phyloP scores from a whole-genome alignment of 257 asterid species.

The Jacaranda mimosifolia region DNA sequence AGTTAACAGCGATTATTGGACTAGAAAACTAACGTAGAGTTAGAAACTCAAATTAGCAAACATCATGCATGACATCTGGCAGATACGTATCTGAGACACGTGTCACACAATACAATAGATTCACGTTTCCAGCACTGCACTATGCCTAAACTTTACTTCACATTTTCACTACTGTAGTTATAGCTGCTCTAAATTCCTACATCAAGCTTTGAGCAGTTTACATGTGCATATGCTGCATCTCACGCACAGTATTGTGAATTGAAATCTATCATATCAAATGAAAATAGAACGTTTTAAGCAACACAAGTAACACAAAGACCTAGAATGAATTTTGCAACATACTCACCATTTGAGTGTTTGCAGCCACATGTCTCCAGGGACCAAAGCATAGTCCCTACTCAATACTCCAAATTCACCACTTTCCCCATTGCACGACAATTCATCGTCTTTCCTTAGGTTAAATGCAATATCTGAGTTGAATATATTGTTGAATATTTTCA shows the following conservation, averaged over 20 bases:
- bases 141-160: constrained; percentile 21
- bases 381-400: constrained; percentile 87
- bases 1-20: constrained; percentile 26
- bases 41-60: constrained; percentile 14
- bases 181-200: constrained; percentile 16
- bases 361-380: constrained; percentile 87
- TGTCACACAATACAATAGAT: constrained; percentile 26
- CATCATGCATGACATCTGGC: constrained; percentile 4
- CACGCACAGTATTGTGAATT: constrained; percentile 10
- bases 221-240: constrained; percentile 28
- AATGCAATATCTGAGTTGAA: constrained; percentile 82
- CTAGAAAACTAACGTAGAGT: constrained; percentile 12
- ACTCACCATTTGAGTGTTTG: constrained; percentile 84
- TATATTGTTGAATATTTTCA: constrained; percentile 83
- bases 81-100: constrained; percentile 20
- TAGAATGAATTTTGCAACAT: constrained; percentile 9
- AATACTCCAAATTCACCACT: constrained; percentile 76
- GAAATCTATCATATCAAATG: constrained; percentile 23
- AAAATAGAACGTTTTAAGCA: constrained; percentile 28
- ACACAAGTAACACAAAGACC: constrained; percentile 24
- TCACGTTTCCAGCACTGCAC: constrained; percentile 19
- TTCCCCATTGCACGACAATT: constrained; percentile 50
- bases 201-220: constrained; percentile 34
- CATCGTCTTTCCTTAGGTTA: constrained; percentile 80
- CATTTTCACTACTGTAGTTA: constrained; percentile 11